Conservation (phyloP, 1,284 basidiomycete species). For the Puccinia sorghi region DNA sequence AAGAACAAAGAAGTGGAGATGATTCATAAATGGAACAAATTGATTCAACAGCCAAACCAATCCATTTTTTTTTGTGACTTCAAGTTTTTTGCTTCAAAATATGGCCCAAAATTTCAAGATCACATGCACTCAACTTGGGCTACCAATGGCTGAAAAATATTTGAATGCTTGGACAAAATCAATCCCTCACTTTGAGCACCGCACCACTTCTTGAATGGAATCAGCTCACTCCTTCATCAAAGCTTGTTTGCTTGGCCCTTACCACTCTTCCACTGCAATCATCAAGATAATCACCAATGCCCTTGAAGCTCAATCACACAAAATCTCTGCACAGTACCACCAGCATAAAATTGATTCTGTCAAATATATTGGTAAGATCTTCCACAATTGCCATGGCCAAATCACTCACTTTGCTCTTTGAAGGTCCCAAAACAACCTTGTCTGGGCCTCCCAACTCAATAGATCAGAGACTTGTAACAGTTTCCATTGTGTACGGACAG, state of each 20-base stretch:
- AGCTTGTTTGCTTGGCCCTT: not conserved
- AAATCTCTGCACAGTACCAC: no score
- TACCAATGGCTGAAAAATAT: conserved; percentile 4
- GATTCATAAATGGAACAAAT: not conserved
- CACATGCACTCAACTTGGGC: not conserved
- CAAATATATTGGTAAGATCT: not conserved
- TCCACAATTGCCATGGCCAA: not conserved
- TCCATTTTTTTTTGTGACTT: not conserved
- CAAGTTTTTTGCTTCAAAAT: not conserved
- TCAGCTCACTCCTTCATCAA: no score
- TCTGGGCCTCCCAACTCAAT: not conserved
- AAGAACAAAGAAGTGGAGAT: not conserved
- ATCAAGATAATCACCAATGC: no score
- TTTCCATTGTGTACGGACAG: not conserved
- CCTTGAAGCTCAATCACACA: no score
- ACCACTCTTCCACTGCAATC: not conserved
- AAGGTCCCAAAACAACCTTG: not conserved
- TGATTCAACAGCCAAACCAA: not conserved
- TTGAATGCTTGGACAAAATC: not conserved
- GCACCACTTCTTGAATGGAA: no score
- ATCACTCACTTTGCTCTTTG: not conserved
- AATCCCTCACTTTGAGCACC: not conserved
- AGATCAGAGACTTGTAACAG: not conserved
- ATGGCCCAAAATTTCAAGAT: not conserved
- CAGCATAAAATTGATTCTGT: no score